Evolutionary conservation across 2,329 filamentous ascomycete genomes (phyloP), one percentile per base, ranked within the genome.

Genomic region (Didymella pinodella): DNA sequence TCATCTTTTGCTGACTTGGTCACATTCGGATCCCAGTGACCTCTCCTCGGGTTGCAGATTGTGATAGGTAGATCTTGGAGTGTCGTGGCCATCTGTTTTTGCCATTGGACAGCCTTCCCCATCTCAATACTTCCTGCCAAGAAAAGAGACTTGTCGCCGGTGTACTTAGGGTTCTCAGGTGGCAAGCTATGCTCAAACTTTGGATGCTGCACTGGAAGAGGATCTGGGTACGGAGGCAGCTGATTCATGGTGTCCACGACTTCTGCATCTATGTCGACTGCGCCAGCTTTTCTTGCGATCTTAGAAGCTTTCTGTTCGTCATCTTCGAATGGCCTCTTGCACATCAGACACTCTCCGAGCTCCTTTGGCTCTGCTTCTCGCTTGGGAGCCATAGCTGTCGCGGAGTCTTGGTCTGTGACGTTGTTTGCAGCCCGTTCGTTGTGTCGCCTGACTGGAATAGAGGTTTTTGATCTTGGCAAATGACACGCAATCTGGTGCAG

Each of bases 91-190:
- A 89, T 70, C 2, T 65, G 67, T 5, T 75, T 66, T 41, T 86
- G 85, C 86, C 86, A 89, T 67, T 85, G 80, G 0, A 76, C 75
- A 0, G 76, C 74, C 1, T 56, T 61, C 61, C 75, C 76, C 73
- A 75, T 77, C 55, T 77, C 82, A 20, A 86, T 88, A 34, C 80
- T 82, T 36, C 87, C 87, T 0, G 86, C 85, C 7, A 88, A 81
- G 72, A 89, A 89, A 59, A 89, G 62, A 18, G 80, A 74, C 36
- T 79, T 73, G 10, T 63, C 62, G 28, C 57, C 57, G 10, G 12
- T 44, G 49, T 68, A 70, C 4, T 43, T 54, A 14, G 67, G 65
- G 1, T 45, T 25, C 3, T 47, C 25, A 7, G 68, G 68, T 7
- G 70, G 70, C 20, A 64, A 58, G 54, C 52, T 62, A 40, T 62